A percentile compares a stretch with the other conserved stretches of the same genome.
phyloP scores from a whole-genome alignment of 306 rosid genomes.

The Ammopiptanthus mongolicus region DNA sequence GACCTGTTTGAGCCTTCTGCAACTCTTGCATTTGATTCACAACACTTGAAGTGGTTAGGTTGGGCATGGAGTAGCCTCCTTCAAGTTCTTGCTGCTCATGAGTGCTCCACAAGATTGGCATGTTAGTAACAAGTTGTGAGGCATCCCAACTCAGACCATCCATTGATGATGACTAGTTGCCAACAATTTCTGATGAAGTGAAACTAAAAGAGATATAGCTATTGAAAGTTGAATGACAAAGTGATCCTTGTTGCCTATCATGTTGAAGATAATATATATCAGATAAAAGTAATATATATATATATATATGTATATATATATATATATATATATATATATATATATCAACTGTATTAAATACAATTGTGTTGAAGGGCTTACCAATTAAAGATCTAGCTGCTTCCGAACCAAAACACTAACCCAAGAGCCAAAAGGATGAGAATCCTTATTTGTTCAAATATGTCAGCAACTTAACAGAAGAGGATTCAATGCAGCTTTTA shows the following conservation, averaged over 20 bases:
- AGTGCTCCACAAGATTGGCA: conserved; percentile 46
- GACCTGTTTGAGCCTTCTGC: conserved; percentile 21
- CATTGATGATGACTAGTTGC: conserved; percentile 33
- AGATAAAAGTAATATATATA: not conserved
- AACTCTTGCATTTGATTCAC: conserved; percentile 39
- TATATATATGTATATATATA: not conserved
- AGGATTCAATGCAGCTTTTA: conserved; percentile 24
- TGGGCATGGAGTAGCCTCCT: conserved; percentile 34
- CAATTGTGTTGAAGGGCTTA: conserved; percentile 20
- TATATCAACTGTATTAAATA: not conserved
- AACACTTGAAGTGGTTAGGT: conserved; percentile 26
- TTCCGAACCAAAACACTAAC: conserved; percentile 4
- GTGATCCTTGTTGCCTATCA: conserved; percentile 23
- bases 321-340: too few species aligned
- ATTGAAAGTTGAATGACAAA: conserved; percentile 14
- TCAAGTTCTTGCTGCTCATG: conserved; percentile 46
- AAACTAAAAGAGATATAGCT: conserved; percentile 24
- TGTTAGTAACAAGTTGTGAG: conserved; percentile 34
- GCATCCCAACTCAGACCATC: conserved; percentile 65
- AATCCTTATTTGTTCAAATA: conserved; percentile 11
- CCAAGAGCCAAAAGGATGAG: conserved; percentile 11
- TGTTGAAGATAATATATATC: not conserved
- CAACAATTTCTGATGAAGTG: conserved; percentile 7
- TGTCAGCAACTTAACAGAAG: conserved; percentile 11
- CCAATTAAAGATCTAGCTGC: conserved; percentile 45